Base-by-base conservation (phyloP, 1,284 basidiomycete genomes). In the Termitomyces sp. region DNA sequence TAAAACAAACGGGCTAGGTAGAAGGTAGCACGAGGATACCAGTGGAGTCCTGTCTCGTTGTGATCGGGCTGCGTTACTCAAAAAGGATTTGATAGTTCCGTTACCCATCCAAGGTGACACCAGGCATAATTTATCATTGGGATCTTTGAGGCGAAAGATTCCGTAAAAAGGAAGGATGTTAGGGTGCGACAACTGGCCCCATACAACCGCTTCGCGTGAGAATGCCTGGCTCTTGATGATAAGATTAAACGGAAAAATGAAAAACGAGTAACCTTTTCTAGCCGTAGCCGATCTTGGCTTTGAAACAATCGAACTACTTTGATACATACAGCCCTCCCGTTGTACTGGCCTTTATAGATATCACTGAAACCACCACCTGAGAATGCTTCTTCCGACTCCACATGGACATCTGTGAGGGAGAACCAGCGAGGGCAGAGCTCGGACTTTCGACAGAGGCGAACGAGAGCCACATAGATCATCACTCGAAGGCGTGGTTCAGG, bases 101-200 rank as follows among this genome's bases (percentile, higher is more conserved):
- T 62, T 59, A 9, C 52, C 12, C 61, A 67, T 64, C 66, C 66
- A 67, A 5, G 66, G 63, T 0, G 65, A 67, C 2, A 66, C 60
- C 1, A 67, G 57, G 34, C 63, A 63, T 34, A 66, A 34, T 19
- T 64, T 55, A 1, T 45, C 13, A 10, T 40, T 31, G 13, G 13
- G 1, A 24, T 54, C 42, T 8, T 30, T 12, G 9, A 62, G 51
- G 34, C 57, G 58, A 53, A 65, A 61, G 13, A 65, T 56, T 6
- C 66, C 66, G 30, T 62, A 63, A 33, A 66, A 64, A 1, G 66
- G 66, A 4, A 67, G 52, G 6, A 67, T 30, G 46, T 67, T 67
- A 5, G 52, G 50, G 46, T 67, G 66, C 4, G 44, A 62, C 24
- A 66, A 30, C 21, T 66, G 64, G 12, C 65, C 57, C 66, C 66